Conservation (phyloP, 257 asterid species). For the Nicotiana paniculata region DNA sequence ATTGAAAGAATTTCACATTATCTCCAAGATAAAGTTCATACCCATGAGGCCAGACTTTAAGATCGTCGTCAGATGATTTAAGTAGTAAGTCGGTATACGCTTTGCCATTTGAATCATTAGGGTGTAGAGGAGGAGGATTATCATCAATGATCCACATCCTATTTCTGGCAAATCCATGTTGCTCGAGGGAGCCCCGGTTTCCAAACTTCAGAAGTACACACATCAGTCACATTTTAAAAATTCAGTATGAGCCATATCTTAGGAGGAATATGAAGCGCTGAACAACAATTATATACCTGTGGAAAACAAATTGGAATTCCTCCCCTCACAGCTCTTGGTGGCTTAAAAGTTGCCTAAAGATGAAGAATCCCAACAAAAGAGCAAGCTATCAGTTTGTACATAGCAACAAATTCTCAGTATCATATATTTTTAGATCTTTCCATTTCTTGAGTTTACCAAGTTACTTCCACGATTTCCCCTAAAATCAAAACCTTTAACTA, state of each 20-base stretch:
- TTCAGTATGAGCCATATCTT: neutral
- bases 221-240: slow-evolving; percentile 8
- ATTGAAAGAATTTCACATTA: neutral
- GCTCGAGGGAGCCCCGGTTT: slow-evolving; percentile 68
- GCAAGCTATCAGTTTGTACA: neutral
- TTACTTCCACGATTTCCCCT: neutral
- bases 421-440: neutral
- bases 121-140: slow-evolving; percentile 54
- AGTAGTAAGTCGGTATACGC: slow-evolving; percentile 53
- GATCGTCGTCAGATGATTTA: slow-evolving; percentile 72
- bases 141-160: slow-evolving; percentile 65
- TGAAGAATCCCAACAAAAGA: neutral
- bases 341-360: slow-evolving; percentile 66
- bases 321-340: slow-evolving; percentile 81
- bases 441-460: neutral
- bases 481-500: neutral
- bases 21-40: slow-evolving; percentile 10
- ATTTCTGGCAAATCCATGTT: slow-evolving; percentile 84
- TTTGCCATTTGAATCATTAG: slow-evolving; percentile 34
- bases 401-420: neutral
- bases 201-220: slow-evolving; percentile 46
- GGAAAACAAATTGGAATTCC: slow-evolving; percentile 91
- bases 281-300: slow-evolving; percentile 39
- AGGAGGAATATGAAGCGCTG: neutral
- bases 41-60: slow-evolving; percentile 81